Evolutionary conservation across 805 yeast species (phyloP), one percentile per base, ranked within the genome.

Genomic region (Kodamaea restingae): DNA sequence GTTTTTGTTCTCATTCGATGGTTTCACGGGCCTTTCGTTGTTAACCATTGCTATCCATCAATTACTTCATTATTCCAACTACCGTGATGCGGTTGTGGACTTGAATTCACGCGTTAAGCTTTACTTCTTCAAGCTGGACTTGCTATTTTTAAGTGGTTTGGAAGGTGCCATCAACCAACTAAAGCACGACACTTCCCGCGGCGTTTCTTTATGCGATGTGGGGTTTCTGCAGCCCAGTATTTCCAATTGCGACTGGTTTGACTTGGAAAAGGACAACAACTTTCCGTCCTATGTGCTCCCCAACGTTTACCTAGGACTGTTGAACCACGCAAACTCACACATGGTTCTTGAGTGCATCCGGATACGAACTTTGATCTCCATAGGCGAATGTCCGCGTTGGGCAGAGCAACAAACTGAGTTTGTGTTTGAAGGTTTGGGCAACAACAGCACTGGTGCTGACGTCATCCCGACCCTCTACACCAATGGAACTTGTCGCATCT

Each of bases 181-280:
- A 43, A 52, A 53, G 39, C 38, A 47, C 14, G 50, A 46, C 17
- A 35, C 41, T 2, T 32, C 46, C 22, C 26, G 20, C 15, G 27
- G 28, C 15, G 28, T 38, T 27, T 18, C 32, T 1, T 18, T 38
- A 15, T 24, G 34, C 11, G 41, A 38, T 15, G 33, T 38, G 22
- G 17, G 20, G 17, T 33, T 29, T 11, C 21, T 18, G 15, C 46
- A 40, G 21, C 21, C 20, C 21, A 11, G 21, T 12, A 17, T 17
- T 15, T 17, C 21, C 21, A 70, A 66, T 44, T 66, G 71, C 32
- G 70, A 66, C 45, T 66, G 71, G 71, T 66, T 66, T 40, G 44
- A 56, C 20, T 41, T 45, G 10, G 46, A 42, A 15, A 37, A 39
- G 35, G 70, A 65, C 39, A 59, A 62, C 43, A 65, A 66, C 42